Evolutionary conservation across 768 basidiomycete species (phyloP), one percentile per base, ranked within the genome.

Genomic region (Rhodosporidiobolus odoratus): DNA sequence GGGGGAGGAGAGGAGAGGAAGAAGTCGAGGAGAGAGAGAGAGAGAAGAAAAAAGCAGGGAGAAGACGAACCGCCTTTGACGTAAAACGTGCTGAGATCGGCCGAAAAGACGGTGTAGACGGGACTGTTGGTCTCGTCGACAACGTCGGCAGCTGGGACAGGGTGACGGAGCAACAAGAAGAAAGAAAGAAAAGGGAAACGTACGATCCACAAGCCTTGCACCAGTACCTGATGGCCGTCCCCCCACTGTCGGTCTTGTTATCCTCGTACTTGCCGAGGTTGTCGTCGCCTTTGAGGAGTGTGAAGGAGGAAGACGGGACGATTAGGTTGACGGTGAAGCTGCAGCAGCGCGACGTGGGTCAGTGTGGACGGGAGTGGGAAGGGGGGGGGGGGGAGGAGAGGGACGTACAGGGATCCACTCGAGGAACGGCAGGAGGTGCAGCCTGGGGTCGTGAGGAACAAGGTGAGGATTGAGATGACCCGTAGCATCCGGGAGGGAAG

Each of bases 241-340:
- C 3, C 21, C 67, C 67, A 25, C 56, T 58, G 56, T 63, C 67
- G 38, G 67, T 68, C 21, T 50, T 34, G 21, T 16, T 45, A 62
- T 69, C 68, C 25, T 52, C 47, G 68, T 69, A 69, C 38, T 41
- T 41, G 2, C 15, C 34, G 21, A 53, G 16, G 27, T 58, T 58
- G 23, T 19, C 38, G 34, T 69, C 58, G 57, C 62, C 57, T 19
- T 7, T 27, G 48, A 27, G 32, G 52, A 64, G 32, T 9, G 32
- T 45, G 68, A 69, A 35, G 40, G 58, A 15, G 3, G 40, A 5
- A 12, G 57, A 59, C 25, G n/a, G 27, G 68, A 64, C 41, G 30
- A 64, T 45, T 47, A 64, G 57, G 58, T 69, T 69, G 62, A 58
- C 56, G 37, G 62, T 25, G 62, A 69, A 68, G 34, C 66, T 67